Conservation (phyloP, 352 stramenopile species). For the Elongisporangium anandrum region DNA sequence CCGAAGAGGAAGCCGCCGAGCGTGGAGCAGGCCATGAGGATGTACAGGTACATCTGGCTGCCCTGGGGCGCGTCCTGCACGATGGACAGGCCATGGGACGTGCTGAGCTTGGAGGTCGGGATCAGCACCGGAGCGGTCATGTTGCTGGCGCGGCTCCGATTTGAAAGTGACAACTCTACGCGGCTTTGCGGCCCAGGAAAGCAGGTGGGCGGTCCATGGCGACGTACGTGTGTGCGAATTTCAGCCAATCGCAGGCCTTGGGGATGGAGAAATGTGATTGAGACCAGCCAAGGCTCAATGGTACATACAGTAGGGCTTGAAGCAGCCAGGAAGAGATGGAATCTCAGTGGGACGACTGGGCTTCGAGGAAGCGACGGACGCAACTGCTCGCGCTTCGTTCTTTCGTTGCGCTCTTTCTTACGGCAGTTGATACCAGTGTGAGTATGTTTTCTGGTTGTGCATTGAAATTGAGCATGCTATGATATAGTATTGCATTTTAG, state of each 20-base stretch:
- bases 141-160: not conserved
- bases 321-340: not conserved
- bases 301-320: not conserved
- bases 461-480: too few species aligned
- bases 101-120: not conserved
- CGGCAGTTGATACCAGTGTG: too few species aligned
- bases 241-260: not conserved
- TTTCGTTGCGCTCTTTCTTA: not conserved
- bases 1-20: constrained; percentile 79
- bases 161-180: not conserved
- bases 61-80: not conserved
- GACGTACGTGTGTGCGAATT: not conserved
- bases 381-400: not conserved
- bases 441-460: too few species aligned
- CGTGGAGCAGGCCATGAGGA: constrained; percentile 67
- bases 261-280: not conserved
- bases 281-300: not conserved
- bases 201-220: not conserved
- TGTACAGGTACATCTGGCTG: constrained; percentile 34
- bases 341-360: not conserved
- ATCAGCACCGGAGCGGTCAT: not conserved
- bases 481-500: too few species aligned
- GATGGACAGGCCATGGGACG: not conserved
- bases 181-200: not conserved
- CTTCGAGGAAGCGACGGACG: not conserved